Conservation (phyloP, 2,329 filamentous ascomycete genomes). For the Volutella citrinella region DNA sequence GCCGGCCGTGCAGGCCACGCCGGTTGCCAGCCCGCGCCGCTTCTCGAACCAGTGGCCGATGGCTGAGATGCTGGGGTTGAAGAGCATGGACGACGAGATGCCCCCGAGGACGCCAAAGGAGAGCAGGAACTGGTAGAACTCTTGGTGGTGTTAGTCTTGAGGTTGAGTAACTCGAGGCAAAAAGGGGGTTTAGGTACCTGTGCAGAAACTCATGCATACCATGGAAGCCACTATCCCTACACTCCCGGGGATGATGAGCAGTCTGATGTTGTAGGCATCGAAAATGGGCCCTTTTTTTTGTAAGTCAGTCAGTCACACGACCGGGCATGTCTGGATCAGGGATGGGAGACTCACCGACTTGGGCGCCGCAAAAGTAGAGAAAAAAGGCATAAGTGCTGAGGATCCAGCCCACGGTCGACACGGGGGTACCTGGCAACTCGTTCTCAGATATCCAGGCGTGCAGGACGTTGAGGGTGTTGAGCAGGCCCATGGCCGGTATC, state of each 20-base stretch:
- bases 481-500: conserved; percentile 61
- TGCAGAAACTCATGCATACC: conserved; percentile 58
- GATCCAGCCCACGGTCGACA: conserved; percentile 68
- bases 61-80: conserved; percentile 64
- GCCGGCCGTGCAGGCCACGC: conserved; percentile 65
- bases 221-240: conserved; percentile 52
- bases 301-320: too few species aligned
- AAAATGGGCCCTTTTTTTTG: conserved; percentile 64
- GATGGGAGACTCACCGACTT: conserved; percentile 45
- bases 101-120: conserved; percentile 67
- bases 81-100: conserved; percentile 62
- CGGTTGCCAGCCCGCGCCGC: conserved; percentile 65
- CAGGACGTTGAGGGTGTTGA: conserved; percentile 65
- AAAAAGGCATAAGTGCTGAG: conserved; percentile 70
- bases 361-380: conserved; percentile 67
- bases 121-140: conserved; percentile 71
- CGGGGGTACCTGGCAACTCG: conserved; percentile 56
- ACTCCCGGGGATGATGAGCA: conserved; percentile 57
- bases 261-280: conserved; percentile 61
- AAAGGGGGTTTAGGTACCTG: conserved; percentile 26
- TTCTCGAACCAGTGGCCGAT: conserved; percentile 62
- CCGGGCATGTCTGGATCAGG: background rate
- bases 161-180: background rate
- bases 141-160: conserved; percentile 20
- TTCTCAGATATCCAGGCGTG: conserved; percentile 64